Conservation (phyloP, 768 basidiomycete species). For the Leccinum truebloodii region DNA sequence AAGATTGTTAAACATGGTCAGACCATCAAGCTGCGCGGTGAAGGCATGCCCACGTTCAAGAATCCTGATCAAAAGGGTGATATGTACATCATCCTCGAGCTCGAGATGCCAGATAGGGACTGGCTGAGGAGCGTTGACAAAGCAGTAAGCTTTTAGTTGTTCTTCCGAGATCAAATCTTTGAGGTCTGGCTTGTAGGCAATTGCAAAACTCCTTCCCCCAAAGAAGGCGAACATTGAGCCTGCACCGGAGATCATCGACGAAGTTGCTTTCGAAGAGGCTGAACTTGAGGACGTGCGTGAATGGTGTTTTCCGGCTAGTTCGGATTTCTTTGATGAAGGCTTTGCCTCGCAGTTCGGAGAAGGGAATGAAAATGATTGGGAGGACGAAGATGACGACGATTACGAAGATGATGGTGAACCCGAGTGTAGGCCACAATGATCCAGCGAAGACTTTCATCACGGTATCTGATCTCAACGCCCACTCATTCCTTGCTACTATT, state of each 20-base stretch:
- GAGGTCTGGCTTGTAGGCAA: slow-evolving; percentile 45
- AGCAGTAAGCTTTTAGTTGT: slow-evolving; percentile 42
- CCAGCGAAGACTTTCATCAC: slow-evolving; percentile 4
- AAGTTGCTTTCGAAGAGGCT: slow-evolving; percentile 71
- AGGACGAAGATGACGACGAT: slow-evolving; percentile 69
- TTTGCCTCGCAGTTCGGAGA: slow-evolving; percentile 73
- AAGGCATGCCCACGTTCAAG: slow-evolving; percentile 88
- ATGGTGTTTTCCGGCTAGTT: slow-evolving; percentile 71
- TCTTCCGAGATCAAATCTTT: background rate
- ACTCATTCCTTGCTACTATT: slow-evolving; percentile 13
- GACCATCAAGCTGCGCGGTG: slow-evolving; percentile 72
- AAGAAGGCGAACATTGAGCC: slow-evolving; percentile 77
- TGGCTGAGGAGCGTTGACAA: slow-evolving; percentile 73
- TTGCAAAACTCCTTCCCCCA: slow-evolving; percentile 69
- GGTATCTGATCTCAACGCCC: slow-evolving; percentile 13
- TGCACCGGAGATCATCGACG: slow-evolving; percentile 66
- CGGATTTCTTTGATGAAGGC: slow-evolving; percentile 75
- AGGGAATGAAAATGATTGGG: slow-evolving; percentile 67
- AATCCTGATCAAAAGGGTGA: slow-evolving; percentile 71
- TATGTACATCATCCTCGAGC: slow-evolving; percentile 75
- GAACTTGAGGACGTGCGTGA: slow-evolving; percentile 84
- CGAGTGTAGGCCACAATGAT: slow-evolving; percentile 63
- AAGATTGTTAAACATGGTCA: slow-evolving; percentile 76
- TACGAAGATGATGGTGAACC: slow-evolving; percentile 49
- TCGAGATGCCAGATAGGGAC: slow-evolving; percentile 84